Evolutionary conservation across 257 asterid genomes (phyloP).

Genomic region (Solanum microdontum): DNA sequence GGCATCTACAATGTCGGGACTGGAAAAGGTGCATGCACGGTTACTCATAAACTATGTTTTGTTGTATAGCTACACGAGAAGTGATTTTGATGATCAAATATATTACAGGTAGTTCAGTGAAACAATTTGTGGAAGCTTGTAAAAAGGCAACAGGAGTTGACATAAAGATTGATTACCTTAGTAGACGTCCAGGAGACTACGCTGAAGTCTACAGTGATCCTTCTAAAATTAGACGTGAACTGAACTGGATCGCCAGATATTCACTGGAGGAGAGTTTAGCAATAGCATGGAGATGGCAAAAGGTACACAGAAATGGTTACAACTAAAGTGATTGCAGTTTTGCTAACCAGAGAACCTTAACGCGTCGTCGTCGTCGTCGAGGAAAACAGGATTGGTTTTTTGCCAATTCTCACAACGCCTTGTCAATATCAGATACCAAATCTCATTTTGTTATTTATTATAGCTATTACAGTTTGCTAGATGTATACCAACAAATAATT

Average conservation of each 20-base stretch:
- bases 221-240: slow-evolving; percentile 52
- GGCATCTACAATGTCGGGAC: slow-evolving; percentile 90
- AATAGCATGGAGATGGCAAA: slow-evolving; percentile 92
- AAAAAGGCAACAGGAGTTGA: slow-evolving; percentile 79
- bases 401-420: background rate
- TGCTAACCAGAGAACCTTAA: background rate
- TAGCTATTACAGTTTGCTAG: background rate
- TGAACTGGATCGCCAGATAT: slow-evolving; percentile 68
- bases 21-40: slow-evolving; percentile 64
- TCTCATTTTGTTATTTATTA: background rate
- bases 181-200: slow-evolving; percentile 76
- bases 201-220: slow-evolving; percentile 91
- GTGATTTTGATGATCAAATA: background rate
- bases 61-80: background rate
- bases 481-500: background rate
- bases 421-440: background rate
- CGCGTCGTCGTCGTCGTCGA: no score
- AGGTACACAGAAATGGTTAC: slow-evolving; percentile 71
- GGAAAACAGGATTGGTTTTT: background rate
- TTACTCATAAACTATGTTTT: background rate
- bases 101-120: slow-evolving; percentile 71
- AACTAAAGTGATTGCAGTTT: background rate
- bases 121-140: slow-evolving; percentile 81
- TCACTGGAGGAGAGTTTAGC: slow-evolving; percentile 67
- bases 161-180: slow-evolving; percentile 56